Percentiles rank a stretch among this genome's conserved stretches.
Evolutionary conservation across 352 stramenopile species (phyloP).

Genomic region (Phytophthora fragariaefolia): DNA sequence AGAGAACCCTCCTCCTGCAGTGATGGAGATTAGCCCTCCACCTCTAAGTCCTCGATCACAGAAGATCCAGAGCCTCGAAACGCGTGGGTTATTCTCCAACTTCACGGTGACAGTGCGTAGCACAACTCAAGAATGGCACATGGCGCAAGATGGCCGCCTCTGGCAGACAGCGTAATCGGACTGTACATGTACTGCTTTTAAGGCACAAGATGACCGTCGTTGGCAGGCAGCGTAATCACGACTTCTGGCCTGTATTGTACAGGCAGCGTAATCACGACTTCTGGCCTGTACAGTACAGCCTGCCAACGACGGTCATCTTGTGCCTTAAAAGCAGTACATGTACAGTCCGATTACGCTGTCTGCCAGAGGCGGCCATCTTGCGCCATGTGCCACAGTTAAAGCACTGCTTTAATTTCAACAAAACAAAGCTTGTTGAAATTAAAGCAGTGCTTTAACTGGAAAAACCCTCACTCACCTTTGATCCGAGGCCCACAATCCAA

Average conservation of each 20-base stretch:
- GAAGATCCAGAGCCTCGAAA: slow-evolving; percentile 29
- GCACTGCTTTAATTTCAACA: too few relatives aligned
- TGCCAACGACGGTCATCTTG: too few relatives aligned
- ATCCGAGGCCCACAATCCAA: slow-evolving; percentile 1
- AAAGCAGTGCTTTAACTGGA: too few relatives aligned
- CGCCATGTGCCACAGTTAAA: slow-evolving; percentile 61
- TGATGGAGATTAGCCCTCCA: not conserved
- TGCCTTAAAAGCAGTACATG: too few relatives aligned
- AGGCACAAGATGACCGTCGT: too few relatives aligned
- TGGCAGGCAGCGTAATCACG: too few relatives aligned
- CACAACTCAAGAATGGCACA: slow-evolving; percentile 54
- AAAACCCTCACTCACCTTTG: slow-evolving; percentile 10
- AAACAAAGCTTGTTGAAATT: too few relatives aligned
- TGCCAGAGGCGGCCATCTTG: slow-evolving; percentile 51
- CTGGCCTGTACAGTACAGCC: too few relatives aligned
- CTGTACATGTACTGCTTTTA: too few relatives aligned
- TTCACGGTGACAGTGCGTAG: slow-evolving; percentile 47
- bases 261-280: too few relatives aligned
- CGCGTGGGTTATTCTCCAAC: slow-evolving; percentile 35
- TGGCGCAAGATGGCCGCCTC: slow-evolving; percentile 54
- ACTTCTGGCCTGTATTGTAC: too few relatives aligned
- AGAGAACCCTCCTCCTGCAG: not conserved
- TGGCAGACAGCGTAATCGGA: slow-evolving; percentile 30
- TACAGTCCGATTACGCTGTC: slow-evolving; percentile 26
- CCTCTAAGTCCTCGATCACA: slow-evolving; percentile 29